A percentile compares a stretch with the other conserved stretches of the same genome.
Evolutionary conservation across 2,329 filamentous ascomycete species (phyloP).

Genomic region (Colletotrichum salicis): DNA sequence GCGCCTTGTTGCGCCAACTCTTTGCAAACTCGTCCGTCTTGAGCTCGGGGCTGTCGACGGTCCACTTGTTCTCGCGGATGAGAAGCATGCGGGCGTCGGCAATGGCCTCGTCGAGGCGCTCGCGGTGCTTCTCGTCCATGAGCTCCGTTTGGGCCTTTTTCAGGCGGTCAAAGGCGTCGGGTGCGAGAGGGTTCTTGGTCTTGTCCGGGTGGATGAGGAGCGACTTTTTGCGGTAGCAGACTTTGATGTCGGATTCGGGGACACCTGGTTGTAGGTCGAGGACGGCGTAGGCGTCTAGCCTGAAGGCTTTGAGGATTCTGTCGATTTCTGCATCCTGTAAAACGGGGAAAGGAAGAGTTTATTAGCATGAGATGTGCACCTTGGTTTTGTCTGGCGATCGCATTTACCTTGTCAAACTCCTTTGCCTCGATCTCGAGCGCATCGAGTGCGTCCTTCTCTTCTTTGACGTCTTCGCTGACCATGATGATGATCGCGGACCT

Average conservation of each 20-base stretch:
- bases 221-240: slow-evolving; percentile 95
- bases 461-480: slow-evolving; percentile 52
- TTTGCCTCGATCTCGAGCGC: slow-evolving; percentile 86
- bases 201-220: slow-evolving; percentile 99
- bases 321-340: slow-evolving; percentile 91
- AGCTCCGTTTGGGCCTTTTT: slow-evolving; percentile 94
- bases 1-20: slow-evolving; percentile 91
- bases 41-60: slow-evolving; percentile 85
- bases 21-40: slow-evolving; percentile 84
- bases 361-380: no score
- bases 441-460: slow-evolving; percentile 81
- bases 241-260: slow-evolving; percentile 94
- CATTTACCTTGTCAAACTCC: slow-evolving; percentile 84
- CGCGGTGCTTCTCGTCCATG: slow-evolving; percentile 93
- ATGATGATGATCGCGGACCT: slow-evolving; percentile 41
- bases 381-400: slow-evolving; percentile 3
- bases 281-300: slow-evolving; percentile 84
- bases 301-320: slow-evolving; percentile 90
- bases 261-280: slow-evolving; percentile 96
- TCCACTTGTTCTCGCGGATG: slow-evolving; percentile 95
- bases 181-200: slow-evolving; percentile 87
- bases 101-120: slow-evolving; percentile 90
- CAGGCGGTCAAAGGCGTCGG: slow-evolving; percentile 94
- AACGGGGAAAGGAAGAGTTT: accelerated
- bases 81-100: slow-evolving; percentile 94